These are phyloP conservation scores for Rubia peregrina DNA, from an alignment of 305 asterid species.

Conservation along the genomic window DNA sequence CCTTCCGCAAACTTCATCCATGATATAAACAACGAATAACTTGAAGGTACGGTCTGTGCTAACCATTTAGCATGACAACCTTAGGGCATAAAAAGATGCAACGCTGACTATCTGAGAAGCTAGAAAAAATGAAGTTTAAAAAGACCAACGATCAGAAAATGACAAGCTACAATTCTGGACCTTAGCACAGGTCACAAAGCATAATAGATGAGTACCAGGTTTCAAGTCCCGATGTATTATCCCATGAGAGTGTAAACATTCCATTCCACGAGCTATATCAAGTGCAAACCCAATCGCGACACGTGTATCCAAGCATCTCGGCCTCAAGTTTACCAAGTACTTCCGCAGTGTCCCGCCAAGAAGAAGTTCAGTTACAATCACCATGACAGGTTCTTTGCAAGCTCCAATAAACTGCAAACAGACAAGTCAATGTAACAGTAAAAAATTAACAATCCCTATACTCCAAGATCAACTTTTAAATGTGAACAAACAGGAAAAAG, in stretches of 20 bases:
- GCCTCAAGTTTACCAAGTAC: constrained; percentile 47
- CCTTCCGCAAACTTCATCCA: background rate
- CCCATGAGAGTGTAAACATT: constrained; percentile 67
- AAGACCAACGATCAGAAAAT: background rate
- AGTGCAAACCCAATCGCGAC: constrained; percentile 63
- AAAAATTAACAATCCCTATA: background rate
- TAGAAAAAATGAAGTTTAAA: background rate
- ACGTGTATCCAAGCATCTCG: constrained; percentile 47
- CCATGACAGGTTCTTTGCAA: constrained; percentile 67
- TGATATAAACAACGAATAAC: background rate
- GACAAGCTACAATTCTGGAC: background rate
- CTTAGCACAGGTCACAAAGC: background rate
- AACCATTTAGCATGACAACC: background rate
- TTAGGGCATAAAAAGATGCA: background rate
- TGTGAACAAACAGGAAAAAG: background rate
- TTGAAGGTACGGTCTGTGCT: background rate
- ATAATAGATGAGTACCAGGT: constrained; percentile 41
- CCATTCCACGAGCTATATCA: constrained; percentile 65
- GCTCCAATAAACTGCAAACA: constrained; percentile 56
- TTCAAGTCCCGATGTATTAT: constrained; percentile 66
- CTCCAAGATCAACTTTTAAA: constrained; percentile 7
- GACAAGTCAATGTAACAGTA: background rate
- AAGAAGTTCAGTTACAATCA: constrained; percentile 57
- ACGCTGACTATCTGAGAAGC: background rate
- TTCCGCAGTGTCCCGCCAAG: constrained; percentile 59